Evolutionary conservation across 306 rosid species (phyloP), one percentile per base, ranked within the genome.

Genomic region (Acacia confusa): DNA sequence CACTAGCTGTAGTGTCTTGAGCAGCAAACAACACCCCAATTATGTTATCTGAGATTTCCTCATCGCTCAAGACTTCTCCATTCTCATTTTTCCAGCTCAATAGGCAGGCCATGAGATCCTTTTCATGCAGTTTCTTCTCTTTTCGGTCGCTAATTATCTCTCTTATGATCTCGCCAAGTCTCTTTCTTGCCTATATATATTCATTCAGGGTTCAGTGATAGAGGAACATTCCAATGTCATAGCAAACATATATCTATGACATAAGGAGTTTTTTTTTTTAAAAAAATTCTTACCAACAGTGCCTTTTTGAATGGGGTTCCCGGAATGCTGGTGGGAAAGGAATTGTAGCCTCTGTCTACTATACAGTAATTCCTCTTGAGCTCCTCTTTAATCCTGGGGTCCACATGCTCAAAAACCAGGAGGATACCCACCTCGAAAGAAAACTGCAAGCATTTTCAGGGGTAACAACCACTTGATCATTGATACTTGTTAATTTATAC

Each of bases 21-120:
- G 99, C 98, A 72, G 99, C 99, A 83, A 95, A 95, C 32, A 95
- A 86, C 58, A 93, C 98, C 44, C 98, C 98, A 69, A 95, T 92
- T 45, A 92, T 87, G 85, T 95, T 95, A 85, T 92, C 98, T 13
- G 89, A 91, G 30, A 95, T 93, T 84, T 93, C 90, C 30, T 91
- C 90, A 64, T 92, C 92, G 8, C 75, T 89, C 55, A 95, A 84
- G 24, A 52, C 82, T 81, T 85, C 79, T 25, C 92, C 96, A 3
- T 79, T 85, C 53, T 86, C 91, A 44, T 92, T 82, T 72, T 63
- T 90, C 79, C 92, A 89, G 76, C 86, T 88, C 87, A 93, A 20
- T 4, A 95, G 67, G 83, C 91, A 89, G 0, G 90, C 89, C 91
- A 91, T 45, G 0, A 93, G 85, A 92, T 95, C 92, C 38, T 86